A percentile compares a stretch with the other conserved stretches of the same genome.
phyloP scores from a whole-genome alignment of 2,329 filamentous ascomycete species.

The Biscogniauxia sp. region DNA sequence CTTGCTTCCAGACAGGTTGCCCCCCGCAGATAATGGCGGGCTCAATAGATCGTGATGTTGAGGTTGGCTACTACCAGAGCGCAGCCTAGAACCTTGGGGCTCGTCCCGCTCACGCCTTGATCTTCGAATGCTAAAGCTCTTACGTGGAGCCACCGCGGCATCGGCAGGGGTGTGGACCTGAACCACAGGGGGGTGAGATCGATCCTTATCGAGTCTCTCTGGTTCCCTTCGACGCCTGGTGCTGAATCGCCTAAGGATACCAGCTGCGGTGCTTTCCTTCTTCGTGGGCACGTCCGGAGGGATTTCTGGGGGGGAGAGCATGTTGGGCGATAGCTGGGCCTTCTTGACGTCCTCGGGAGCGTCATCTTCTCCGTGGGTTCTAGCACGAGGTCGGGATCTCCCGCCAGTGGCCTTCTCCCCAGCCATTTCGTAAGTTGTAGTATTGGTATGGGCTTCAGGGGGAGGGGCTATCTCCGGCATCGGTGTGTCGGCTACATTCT shows the following conservation, averaged over 20 bases:
- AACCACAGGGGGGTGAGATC: conserved; percentile 69
- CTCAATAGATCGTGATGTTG: conserved; percentile 78
- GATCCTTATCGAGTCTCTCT: conserved; percentile 59
- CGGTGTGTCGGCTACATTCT: conserved; percentile 42
- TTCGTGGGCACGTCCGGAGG: conserved; percentile 62
- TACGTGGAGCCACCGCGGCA: conserved; percentile 62
- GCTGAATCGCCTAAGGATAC: conserved; percentile 84
- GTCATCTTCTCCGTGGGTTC: conserved; percentile 95
- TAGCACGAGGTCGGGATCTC: conserved; percentile 76
- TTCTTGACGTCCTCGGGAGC: conserved; percentile 70
- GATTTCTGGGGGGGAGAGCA: conserved; percentile 50
- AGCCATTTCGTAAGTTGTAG: conserved; percentile 79
- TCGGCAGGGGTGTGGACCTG: conserved; percentile 79
- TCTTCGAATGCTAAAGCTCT: conserved; percentile 82
- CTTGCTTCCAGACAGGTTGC: conserved; percentile 53
- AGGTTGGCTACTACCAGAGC: conserved; percentile 61
- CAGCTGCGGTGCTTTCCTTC: conserved; percentile 84
- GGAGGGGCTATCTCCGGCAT: conserved; percentile 78
- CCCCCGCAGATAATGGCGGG: conserved; percentile 65
- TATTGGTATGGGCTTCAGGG: conserved; percentile 85
- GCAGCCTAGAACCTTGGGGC: conserved; percentile 44
- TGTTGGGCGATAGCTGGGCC: conserved; percentile 51
- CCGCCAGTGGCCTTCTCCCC: conserved; percentile 85
- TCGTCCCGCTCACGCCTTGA: conserved; percentile 55
- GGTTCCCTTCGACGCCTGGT: conserved; percentile 74